Base-by-base conservation (phyloP, 2,329 filamentous ascomycete species). In the Trichoderma atrobrunneum region DNA sequence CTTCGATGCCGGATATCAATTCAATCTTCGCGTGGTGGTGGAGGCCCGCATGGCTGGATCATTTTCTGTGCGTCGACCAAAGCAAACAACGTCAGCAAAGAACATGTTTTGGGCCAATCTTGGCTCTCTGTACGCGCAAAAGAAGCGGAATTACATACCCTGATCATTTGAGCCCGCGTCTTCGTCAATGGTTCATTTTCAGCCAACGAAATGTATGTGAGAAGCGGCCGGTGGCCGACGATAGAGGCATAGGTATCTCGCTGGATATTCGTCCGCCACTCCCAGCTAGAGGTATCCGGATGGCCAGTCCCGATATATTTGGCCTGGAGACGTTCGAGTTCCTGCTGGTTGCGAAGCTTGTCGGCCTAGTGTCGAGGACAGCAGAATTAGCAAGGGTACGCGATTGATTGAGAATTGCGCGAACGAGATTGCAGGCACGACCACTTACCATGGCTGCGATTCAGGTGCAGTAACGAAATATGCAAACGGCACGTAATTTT, bases 261-360 rank as follows among this genome's bases (percentile, higher is more conserved):
- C 80, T 94, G 89, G 80, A 98, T 95, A 85, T 98, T 99, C 73
- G 93, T 95, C 65, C 92, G 92, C 94, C 95, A 99, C 84, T 99
- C 96, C 90, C 96, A 96, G 82, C 94, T 97, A 30, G 94, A 97
- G 16, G 95, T 98, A 84, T 99, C 96, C 57, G 95, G 93, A 82
- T 98, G 95, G 28, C 96, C 96, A 5, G 96, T 98, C 77, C 96
- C 96, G 78, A 99, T 88, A 85, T 96, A 98, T 79, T 97, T 97
- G 79, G 95, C 92, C 84, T 99, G 96, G 21, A 98, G 92, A 75
- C 94, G 92, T 84, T 99, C 96, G 80, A 99, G 95, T 82, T 99
- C 96, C 84, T 99, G 96, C 78, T 97, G 93, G 11, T 94, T 96
- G 80, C 96, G 95, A 76, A 99, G 92, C 85, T 99, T 99, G 86